These are phyloP conservation scores for Ulvella scutata DNA, from an alignment of 139 green algal genomes.

Conservation along the genomic window DNA sequence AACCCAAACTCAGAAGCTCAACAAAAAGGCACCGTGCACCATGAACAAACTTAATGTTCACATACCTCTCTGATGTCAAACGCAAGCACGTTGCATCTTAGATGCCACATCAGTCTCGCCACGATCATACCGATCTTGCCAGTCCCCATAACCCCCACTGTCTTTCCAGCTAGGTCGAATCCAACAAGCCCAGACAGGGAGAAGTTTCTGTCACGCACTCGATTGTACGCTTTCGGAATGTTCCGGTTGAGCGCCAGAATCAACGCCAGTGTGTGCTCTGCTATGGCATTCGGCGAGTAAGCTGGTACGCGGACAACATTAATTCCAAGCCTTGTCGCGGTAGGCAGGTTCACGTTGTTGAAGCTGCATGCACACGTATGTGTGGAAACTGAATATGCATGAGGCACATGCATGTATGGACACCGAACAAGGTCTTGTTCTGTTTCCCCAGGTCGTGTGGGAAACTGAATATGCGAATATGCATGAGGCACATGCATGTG, in stretches of 20 bases:
- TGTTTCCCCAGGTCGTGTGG: no score
- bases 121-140: constrained; percentile 52
- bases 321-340: constrained; percentile 20
- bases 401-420: no score
- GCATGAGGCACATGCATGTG: no score
- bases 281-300: constrained; percentile 52
- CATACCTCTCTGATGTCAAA: neutral
- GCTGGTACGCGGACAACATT: constrained; percentile 50
- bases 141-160: constrained; percentile 60
- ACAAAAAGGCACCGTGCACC: no score
- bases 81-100: neutral
- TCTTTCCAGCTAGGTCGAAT: constrained; percentile 45
- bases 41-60: no score
- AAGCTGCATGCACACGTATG: neutral
- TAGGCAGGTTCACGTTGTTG: constrained; percentile 32
- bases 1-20: no score
- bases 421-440: no score
- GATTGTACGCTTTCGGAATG: constrained; percentile 28
- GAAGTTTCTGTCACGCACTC: constrained; percentile 52
- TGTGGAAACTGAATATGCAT: no score
- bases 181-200: constrained; percentile 58
- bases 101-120: neutral
- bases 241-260: constrained; percentile 47
- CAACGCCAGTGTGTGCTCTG: constrained; percentile 57
- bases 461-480: no score